A percentile compares a stretch with the other conserved stretches of the same genome.
These are phyloP conservation scores for Fusarium floridanum DNA, from an alignment of 2,329 filamentous ascomycete species.

Conservation along the genomic window DNA sequence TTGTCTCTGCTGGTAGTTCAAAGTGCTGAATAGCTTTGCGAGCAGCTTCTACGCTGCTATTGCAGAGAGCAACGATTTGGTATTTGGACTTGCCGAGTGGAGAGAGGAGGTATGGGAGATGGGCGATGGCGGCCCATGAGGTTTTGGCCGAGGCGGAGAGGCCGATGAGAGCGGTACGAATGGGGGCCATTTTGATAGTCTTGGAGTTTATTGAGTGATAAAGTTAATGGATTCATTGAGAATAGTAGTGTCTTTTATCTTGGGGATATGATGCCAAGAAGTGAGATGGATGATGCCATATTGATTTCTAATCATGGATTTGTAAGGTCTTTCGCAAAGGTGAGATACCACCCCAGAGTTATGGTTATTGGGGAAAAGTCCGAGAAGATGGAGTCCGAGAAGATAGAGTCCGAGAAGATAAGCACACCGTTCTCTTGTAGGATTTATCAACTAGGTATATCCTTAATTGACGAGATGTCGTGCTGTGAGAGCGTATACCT, in stretches of 20 bases:
- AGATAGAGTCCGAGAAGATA: too few species aligned
- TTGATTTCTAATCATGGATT: conserved; percentile 21
- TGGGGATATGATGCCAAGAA: not conserved
- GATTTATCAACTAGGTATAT: too few species aligned
- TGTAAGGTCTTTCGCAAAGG: conserved; percentile 5
- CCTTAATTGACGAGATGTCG: too few species aligned
- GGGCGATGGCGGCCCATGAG: conserved; percentile 67
- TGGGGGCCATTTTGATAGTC: conserved; percentile 57
- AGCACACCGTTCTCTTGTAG: too few species aligned
- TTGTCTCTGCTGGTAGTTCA: conserved; percentile 55
- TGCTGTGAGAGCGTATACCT: too few species aligned
- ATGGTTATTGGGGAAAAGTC: not conserved
- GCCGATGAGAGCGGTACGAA: conserved; percentile 69
- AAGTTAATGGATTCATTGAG: not conserved
- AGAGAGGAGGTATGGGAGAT: conserved; percentile 71
- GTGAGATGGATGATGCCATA: not conserved
- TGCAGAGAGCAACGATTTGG: conserved; percentile 65
- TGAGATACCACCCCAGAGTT: not conserved
- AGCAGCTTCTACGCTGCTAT: conserved; percentile 61
- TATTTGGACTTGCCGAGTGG: conserved; percentile 58
- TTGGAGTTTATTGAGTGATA: not conserved
- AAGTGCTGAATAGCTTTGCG: conserved; percentile 58
- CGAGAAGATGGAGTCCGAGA: too few species aligned
- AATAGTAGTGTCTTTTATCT: not conserved
- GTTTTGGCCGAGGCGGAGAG: conserved; percentile 65